Conservation (phyloP, 176 grass and related monocot species). For the Chloris gayana region DNA sequence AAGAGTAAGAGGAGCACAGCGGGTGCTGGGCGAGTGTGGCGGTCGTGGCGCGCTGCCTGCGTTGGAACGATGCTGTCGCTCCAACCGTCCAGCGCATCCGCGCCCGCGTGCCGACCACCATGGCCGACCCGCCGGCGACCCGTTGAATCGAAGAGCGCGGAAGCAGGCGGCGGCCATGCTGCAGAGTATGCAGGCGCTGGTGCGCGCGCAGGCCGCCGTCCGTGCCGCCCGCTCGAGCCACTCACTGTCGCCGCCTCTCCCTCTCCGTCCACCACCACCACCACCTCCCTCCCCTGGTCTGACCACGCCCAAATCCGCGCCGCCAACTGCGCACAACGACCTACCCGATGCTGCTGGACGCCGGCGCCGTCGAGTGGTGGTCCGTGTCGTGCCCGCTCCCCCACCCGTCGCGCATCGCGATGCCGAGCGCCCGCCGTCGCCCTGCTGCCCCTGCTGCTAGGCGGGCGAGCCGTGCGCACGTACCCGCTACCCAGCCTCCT, state of each 20-base stretch:
- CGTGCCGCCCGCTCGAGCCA: constrained; percentile 52
- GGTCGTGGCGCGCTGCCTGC: no score
- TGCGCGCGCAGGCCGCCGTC: constrained; percentile 78
- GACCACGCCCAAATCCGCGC: constrained; percentile 70
- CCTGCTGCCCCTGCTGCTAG: no score
- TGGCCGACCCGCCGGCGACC: no score
- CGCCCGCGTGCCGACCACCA: no score
- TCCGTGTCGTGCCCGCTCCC: constrained; percentile 55
- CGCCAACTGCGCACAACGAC: constrained; percentile 62
- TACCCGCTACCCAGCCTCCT: constrained; percentile 32
- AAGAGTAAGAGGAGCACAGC: no score
- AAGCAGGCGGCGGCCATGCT: constrained; percentile 73
- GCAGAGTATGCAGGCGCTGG: constrained; percentile 90
- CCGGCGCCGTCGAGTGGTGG: constrained; percentile 38
- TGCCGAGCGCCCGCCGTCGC: constrained; percentile 41
- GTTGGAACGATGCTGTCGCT: no score
- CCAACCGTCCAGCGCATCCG: no score
- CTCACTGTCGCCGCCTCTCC: constrained; percentile 41
- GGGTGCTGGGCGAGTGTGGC: no score
- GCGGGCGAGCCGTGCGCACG: constrained; percentile 11
- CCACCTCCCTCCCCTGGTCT: constrained; percentile 42
- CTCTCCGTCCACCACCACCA: constrained; percentile 41
- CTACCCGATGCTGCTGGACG: constrained; percentile 12
- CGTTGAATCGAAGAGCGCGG: no score
- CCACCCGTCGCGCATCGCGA: constrained; percentile 54